Conservation (phyloP, 441 rosid genomes). For the Viola pubescens region DNA sequence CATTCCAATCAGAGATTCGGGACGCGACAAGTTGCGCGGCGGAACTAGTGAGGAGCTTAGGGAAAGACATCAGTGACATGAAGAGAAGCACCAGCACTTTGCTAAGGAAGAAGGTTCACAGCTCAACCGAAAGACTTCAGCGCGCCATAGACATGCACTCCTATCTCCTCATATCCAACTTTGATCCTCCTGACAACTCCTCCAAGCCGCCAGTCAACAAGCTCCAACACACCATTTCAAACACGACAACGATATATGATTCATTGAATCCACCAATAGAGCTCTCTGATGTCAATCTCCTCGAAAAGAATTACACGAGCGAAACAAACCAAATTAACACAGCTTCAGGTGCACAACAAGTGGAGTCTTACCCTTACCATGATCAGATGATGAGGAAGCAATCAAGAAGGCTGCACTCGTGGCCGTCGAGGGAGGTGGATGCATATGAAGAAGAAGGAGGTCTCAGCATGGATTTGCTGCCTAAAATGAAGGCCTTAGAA, state of each 20-base stretch:
- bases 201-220: constrained; percentile 23
- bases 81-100: constrained; percentile 29
- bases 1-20: constrained; percentile 42
- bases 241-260: constrained; percentile 8
- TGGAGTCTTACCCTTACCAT: constrained; percentile 35
- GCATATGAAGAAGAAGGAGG: constrained; percentile 47
- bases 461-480: constrained; percentile 19
- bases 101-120: constrained; percentile 39
- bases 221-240: constrained; percentile 23
- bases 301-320: constrained; percentile 8
- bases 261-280: constrained; percentile 17
- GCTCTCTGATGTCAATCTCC: constrained; percentile 15
- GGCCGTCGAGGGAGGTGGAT: constrained; percentile 55
- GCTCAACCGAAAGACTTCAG: constrained; percentile 42
- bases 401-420: constrained; percentile 43
- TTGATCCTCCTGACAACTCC: constrained; percentile 23
- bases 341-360: constrained; percentile 10
- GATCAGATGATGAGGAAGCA: constrained; percentile 50
- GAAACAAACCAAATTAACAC: constrained; percentile 3
- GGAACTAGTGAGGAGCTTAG: constrained; percentile 42
- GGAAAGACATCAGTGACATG: constrained; percentile 45
- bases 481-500: constrained; percentile 46
- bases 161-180: constrained; percentile 30
- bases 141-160: constrained; percentile 46
- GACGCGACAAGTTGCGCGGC: constrained; percentile 49